These are phyloP conservation scores for Penicillium desertorum DNA, from an alignment of 495 filamentous ascomycete species.

Conservation along the genomic window DNA sequence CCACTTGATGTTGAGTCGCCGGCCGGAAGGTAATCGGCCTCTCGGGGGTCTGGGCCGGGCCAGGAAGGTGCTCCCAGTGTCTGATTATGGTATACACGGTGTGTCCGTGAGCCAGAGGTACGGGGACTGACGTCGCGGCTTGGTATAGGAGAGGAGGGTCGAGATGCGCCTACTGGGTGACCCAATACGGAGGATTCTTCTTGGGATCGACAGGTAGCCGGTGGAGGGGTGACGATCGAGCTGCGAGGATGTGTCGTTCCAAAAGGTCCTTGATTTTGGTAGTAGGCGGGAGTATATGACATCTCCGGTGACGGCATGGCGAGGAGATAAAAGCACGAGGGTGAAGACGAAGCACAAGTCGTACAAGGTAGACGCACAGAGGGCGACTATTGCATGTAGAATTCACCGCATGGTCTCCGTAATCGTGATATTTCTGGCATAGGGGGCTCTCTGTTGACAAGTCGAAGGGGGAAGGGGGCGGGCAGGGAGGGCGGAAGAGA, in stretches of 20 bases:
- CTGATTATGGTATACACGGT: slow-evolving; percentile 16
- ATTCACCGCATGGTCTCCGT: slow-evolving; percentile 43
- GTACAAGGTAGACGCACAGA: slow-evolving; percentile 40
- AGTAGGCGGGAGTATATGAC: slow-evolving; percentile 44
- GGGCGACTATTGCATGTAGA: slow-evolving; percentile 30
- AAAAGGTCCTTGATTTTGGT: slow-evolving; percentile 33
- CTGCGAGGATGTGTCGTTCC: slow-evolving; percentile 25
- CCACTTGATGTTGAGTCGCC: slow-evolving; percentile 31
- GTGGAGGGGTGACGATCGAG: slow-evolving; percentile 23
- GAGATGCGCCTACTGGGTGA: slow-evolving; percentile 11
- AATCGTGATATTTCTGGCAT: slow-evolving; percentile 21
- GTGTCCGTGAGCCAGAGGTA: slow-evolving; percentile 20
- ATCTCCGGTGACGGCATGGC: slow-evolving; percentile 43
- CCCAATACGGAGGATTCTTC: slow-evolving; percentile 19
- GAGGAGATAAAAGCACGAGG: slow-evolving; percentile 11
- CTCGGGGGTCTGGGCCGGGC: slow-evolving; percentile 19
- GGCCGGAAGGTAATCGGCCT: slow-evolving; percentile 29
- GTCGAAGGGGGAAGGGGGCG: slow-evolving; percentile 12
- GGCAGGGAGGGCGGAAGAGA: slow-evolving; percentile 17
- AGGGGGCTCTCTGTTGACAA: slow-evolving; percentile 11
- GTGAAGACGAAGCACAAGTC: slow-evolving; percentile 27
- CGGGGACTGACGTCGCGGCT: slow-evolving; percentile 20
- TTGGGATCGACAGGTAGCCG: slow-evolving; percentile 25
- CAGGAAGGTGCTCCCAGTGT: slow-evolving; percentile 18
- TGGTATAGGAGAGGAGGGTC: slow-evolving; percentile 17